Evolutionary conservation across 768 basidiomycete species (phyloP).

Genomic region (Panaeolus papilionaceus): DNA sequence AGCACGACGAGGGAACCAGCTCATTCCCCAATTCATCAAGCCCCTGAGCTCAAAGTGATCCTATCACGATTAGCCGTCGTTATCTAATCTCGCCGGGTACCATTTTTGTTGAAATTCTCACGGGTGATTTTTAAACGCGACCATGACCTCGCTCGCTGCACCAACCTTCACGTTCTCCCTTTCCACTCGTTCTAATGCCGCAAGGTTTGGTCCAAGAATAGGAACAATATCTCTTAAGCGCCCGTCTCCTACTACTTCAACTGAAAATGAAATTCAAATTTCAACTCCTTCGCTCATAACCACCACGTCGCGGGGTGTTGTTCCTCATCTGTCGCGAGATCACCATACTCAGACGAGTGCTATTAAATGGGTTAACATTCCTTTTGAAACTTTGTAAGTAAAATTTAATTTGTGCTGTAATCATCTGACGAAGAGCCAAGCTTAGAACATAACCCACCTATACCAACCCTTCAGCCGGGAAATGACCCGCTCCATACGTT

Average conservation of each 20-base stretch:
- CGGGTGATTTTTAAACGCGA: constrained; percentile 14
- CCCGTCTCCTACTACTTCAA: constrained; percentile 13
- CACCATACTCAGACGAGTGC: constrained; percentile 52
- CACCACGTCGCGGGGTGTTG: constrained; percentile 72
- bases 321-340: constrained; percentile 78
- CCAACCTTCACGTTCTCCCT: constrained; percentile 22
- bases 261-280: constrained; percentile 40
- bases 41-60: not conserved
- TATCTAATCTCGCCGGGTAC: not conserved
- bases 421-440: constrained; percentile 34
- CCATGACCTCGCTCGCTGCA: constrained; percentile 14
- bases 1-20: too few species aligned
- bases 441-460: constrained; percentile 69
- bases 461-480: constrained; percentile 64
- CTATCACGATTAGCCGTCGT: not conserved
- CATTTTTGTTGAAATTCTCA: constrained; percentile 7
- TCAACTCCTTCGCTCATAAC: constrained; percentile 68
- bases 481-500: constrained; percentile 66
- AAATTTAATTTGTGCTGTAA: not conserved
- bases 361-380: constrained; percentile 69
- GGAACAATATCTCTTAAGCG: constrained; percentile 39
- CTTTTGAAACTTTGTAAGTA: constrained; percentile 86
- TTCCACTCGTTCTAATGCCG: constrained; percentile 19
- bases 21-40: too few species aligned
- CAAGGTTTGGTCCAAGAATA: constrained; percentile 41